Base-by-base conservation (phyloP, 345 rosid genomes). In the Lumnitzera racemosa region DNA sequence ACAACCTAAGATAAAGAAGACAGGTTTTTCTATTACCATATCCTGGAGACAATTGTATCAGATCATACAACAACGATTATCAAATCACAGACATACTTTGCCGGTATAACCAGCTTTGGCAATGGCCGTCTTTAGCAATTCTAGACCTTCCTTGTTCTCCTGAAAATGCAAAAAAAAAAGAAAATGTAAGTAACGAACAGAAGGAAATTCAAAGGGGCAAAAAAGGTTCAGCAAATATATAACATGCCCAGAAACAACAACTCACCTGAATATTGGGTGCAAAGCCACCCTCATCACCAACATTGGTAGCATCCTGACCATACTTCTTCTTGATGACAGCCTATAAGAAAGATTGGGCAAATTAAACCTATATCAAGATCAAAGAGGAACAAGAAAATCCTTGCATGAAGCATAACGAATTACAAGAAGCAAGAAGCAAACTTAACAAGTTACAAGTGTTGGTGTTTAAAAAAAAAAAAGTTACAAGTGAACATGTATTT, bases 61-160 rank as follows among this genome's bases (percentile, higher is more conserved):
- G 43, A 36, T 9, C 43, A 36, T 36, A 9, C 10, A 36, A 36
- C 9, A 36, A 36, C 7, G 10, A 36, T 36, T 36, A 4, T 36
- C 43, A 4, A 36, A 36, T 36, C 10, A 36, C 20, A 27, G 50
- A 58, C 57, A 57, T 55, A 68, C 48, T 46, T 24, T 65, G 59
- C 83, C 87, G 11, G 87, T 76, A 61, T 81, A 86, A 47, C 89
- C 92, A 60, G 83, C 89, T 62, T 83, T 83, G 31, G 73, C 80
- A 55, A 83, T 83, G 54, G 87, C 92, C 13, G 82, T 79, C 76
- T 86, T 86, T 61, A 86, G 78, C 69, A 86, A 70, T 58, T 83
- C 89, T 54, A 86, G 75, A 31, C 83, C 92, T 64, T 86, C 89
- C 59, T 86, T 79, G 76, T 81, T 83, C 59, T 83, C 92, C 87